Percentiles rank a stretch among this genome's conserved stretches.
These are phyloP conservation scores for Calonectria pauciramosa DNA, from an alignment of 2,329 filamentous ascomycete genomes.

Conservation along the genomic window DNA sequence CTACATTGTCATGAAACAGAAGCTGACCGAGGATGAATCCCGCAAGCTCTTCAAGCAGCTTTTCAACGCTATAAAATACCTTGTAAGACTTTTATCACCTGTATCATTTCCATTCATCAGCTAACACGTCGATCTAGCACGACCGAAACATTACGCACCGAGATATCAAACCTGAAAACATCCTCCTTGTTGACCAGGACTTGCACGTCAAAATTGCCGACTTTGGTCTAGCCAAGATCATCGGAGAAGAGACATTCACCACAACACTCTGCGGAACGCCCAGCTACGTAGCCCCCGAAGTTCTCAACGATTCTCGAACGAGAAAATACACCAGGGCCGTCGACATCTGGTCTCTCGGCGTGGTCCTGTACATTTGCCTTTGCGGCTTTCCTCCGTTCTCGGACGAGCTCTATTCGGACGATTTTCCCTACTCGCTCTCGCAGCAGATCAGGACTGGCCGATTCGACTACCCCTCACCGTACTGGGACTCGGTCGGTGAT, in stretches of 20 bases:
- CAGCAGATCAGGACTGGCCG: not conserved
- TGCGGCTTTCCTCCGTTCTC: conserved; percentile 89
- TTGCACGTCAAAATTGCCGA: conserved; percentile 83
- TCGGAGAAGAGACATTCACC: conserved; percentile 93
- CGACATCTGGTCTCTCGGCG: conserved; percentile 88
- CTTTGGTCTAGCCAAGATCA: conserved; percentile 90
- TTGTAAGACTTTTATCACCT: conserved; percentile 68
- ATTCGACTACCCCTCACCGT: conserved; percentile 14
- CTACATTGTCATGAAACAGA: conserved; percentile 86
- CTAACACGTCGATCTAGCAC: conserved; percentile 68
- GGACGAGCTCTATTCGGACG: conserved; percentile 81
- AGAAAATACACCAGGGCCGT: conserved; percentile 84
- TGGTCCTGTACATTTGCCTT: conserved; percentile 88
- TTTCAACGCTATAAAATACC: conserved; percentile 88
- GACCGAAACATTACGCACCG: conserved; percentile 92
- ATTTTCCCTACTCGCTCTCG: conserved; percentile 81
- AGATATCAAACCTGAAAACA: conserved; percentile 89
- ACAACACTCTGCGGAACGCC: conserved; percentile 83
- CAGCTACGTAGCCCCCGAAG: conserved; percentile 79
- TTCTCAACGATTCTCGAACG: conserved; percentile 76
- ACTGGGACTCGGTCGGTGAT: conserved; percentile 6
- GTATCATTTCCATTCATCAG: not conserved
- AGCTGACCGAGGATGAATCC: conserved; percentile 82
- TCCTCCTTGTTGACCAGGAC: conserved; percentile 48
- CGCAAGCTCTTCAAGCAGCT: conserved; percentile 87